Evolutionary conservation across 2,329 filamentous ascomycete genomes (phyloP).

Genomic region (Beauveria caledonica): DNA sequence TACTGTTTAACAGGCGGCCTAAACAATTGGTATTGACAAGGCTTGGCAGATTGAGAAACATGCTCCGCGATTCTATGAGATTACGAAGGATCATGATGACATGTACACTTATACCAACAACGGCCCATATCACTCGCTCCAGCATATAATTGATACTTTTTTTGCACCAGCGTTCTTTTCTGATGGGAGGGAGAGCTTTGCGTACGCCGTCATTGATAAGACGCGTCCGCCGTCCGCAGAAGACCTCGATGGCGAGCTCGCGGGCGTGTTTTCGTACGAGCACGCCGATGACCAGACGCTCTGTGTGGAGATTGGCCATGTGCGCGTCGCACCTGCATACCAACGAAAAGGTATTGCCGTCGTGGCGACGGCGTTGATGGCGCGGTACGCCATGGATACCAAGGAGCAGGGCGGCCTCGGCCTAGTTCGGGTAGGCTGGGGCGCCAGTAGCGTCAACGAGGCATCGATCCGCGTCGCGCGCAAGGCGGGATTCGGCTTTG

Average conservation of each 20-base stretch:
- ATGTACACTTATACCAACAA: slow-evolving; percentile 3
- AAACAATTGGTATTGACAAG: neutral
- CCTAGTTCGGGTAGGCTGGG: neutral
- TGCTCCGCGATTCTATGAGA: slow-evolving; percentile 1
- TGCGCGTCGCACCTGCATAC: neutral
- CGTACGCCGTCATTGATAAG: slow-evolving; percentile 5
- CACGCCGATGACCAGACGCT: neutral
- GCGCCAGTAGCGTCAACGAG: slow-evolving; percentile 3
- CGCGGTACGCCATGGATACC: neutral
- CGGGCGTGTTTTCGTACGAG: neutral
- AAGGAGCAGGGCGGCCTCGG: neutral
- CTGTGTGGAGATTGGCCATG: neutral
- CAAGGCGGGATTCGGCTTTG: neutral
- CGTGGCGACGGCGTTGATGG: neutral
- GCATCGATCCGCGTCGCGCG: neutral
- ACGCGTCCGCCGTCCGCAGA: neutral
- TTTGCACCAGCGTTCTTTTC: neutral
- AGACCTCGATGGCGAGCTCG: neutral
- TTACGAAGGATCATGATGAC: slow-evolving; percentile 2
- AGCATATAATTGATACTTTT: neutral
- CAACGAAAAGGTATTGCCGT: neutral
- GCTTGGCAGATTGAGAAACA: neutral
- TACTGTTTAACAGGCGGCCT: too few species aligned
- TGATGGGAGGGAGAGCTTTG: neutral
- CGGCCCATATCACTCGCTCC: neutral